Base-by-base conservation (phyloP, 176 grass and related monocot genomes). In the Chrysopogon serrulatus region DNA sequence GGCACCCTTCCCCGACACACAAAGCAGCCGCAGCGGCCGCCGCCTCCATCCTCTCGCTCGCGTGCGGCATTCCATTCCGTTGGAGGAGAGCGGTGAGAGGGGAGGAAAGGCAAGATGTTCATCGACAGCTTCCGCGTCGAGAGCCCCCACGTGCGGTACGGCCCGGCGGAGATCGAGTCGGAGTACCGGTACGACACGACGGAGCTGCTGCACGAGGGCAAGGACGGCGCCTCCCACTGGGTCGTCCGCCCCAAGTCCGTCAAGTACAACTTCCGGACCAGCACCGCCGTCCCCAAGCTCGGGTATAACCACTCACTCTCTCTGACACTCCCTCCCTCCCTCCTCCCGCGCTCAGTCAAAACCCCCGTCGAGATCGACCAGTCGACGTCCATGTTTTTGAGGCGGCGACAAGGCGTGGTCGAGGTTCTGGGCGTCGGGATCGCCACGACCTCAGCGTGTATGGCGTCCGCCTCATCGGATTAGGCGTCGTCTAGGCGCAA, bases 101-200 rank as follows among this genome's bases (percentile, higher is more conserved):
- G 12, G 14, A 16, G 13, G 15, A 37, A 34, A 23, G 30, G 62
- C 32, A 92, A 84, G 70, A 98, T 98, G 95, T 98, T 98, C 76
- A 91, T 98, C 65, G 91, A 98, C 82, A 98, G 87, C 73, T 98
- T 98, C 85, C 90, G 92, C 82, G 95, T 98, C 40, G 92, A 98
- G 78, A 98, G 95, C 90, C 90, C 95, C 23, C 33, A 91, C 82
- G 92, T 98, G 10, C 77, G 82, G 85, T 95, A 98, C 33, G 90
- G 90, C 48, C 87, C 90, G 31, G 68, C 73, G 40, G 88, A 91
- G 86, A 95, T 98, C 89, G 89, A 98, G 74, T 91, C 96, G 57
- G 86, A 88, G 66, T 98, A 98, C 93, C 85, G 82, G 66, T 98
- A 98, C 91, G 87, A 95, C 65, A 98, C 96, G 15, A 98, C 96